Conservation (phyloP, 257 asterid species). For the Lycium ferocissimum region DNA sequence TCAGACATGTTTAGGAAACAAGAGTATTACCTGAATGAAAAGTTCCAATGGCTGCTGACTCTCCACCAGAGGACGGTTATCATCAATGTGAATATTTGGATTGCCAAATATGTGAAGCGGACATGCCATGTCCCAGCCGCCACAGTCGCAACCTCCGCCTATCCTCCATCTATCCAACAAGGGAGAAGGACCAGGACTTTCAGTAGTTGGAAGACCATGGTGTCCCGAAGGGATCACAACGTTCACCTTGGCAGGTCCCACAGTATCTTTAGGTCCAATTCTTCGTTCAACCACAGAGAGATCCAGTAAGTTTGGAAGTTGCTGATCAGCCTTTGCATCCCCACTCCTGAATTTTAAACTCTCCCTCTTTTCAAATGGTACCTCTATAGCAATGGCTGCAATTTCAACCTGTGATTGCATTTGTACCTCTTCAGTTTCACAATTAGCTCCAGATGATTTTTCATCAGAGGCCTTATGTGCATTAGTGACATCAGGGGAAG, state of each 20-base stretch:
- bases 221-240: constrained; percentile 86
- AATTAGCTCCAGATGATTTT: constrained; percentile 34
- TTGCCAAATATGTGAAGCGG: constrained; percentile 67
- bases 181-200: constrained; percentile 69
- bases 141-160: constrained; percentile 98
- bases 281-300: constrained; percentile 46
- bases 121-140: constrained; percentile 99
- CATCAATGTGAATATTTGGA: constrained; percentile 46
- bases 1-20: background rate
- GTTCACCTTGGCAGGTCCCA: constrained; percentile 52
- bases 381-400: constrained; percentile 75
- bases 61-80: constrained; percentile 49
- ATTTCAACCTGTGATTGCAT: constrained; percentile 67
- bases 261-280: constrained; percentile 33
- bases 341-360: constrained; percentile 59
- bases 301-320: constrained; percentile 50
- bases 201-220: constrained; percentile 73
- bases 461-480: constrained; percentile 45
- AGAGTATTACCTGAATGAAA: constrained; percentile 70
- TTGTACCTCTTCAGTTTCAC: constrained; percentile 44
- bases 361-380: constrained; percentile 77
- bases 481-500: constrained; percentile 48
- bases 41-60: constrained; percentile 55
- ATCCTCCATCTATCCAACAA: constrained; percentile 86
- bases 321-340: constrained; percentile 48